Percentiles rank a stretch among this genome's conserved stretches.
Evolutionary conservation across 305 asterid species (phyloP).

Genomic region (Fraxinus xanthoxyloides): DNA sequence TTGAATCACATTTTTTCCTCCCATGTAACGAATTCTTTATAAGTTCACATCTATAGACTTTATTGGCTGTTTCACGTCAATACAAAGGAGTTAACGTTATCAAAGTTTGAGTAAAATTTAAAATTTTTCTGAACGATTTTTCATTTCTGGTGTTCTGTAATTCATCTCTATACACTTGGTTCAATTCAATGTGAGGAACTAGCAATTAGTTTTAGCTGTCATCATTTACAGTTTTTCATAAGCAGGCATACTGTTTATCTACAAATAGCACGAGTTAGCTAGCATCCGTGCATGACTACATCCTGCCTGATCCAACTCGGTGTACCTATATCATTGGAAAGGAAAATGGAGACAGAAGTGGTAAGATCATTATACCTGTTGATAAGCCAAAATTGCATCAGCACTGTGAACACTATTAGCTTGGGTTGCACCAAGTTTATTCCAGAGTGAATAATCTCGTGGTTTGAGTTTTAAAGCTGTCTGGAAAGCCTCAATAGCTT

Average conservation of each 20-base stretch:
- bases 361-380: constrained; percentile 54
- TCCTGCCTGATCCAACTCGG: constrained; percentile 14
- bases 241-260: constrained; percentile 3
- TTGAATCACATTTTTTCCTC: background rate
- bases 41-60: background rate
- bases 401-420: constrained; percentile 98
- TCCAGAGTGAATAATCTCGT: constrained; percentile 99
- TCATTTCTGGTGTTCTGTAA: background rate
- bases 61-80: constrained; percentile 7
- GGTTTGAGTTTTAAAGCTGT: constrained; percentile 95
- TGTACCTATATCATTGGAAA: constrained; percentile 1
- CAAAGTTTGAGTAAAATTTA: background rate
- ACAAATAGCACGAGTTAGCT: background rate
- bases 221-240: background rate
- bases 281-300: constrained; percentile 14
- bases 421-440: constrained; percentile 99
- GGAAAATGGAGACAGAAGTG: background rate
- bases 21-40: background rate
- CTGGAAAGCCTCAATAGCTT: constrained; percentile 92
- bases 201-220: constrained; percentile 8
- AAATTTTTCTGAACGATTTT: background rate
- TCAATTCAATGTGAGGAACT: constrained; percentile 14
- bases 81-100: background rate
- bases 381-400: constrained; percentile 94
- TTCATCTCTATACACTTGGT: constrained; percentile 3